These are phyloP conservation scores for Aspergillus indologenus DNA, from an alignment of 495 filamentous ascomycete genomes.

Conservation along the genomic window DNA sequence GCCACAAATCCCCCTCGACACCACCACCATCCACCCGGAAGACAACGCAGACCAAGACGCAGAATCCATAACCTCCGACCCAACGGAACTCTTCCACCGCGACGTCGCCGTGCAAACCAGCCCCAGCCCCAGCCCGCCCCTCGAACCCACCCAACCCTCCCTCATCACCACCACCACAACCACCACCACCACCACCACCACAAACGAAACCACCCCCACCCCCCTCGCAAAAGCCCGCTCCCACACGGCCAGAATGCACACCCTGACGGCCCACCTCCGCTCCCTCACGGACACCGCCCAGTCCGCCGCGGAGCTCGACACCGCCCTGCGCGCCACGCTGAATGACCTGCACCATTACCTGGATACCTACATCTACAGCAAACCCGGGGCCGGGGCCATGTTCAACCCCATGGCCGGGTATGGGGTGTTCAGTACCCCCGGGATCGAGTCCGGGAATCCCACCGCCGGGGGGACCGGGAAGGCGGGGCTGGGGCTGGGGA, in stretches of 20 bases:
- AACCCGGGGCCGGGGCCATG: slow-evolving; percentile 19
- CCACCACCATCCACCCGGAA: slow-evolving; percentile 22
- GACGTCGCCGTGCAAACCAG: slow-evolving; percentile 82
- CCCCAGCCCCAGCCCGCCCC: slow-evolving; percentile 24
- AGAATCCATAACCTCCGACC: slow-evolving; percentile 55
- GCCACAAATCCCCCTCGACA: slow-evolving; percentile 25
- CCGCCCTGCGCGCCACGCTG: slow-evolving; percentile 41
- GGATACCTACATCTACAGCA: slow-evolving; percentile 48
- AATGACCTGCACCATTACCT: slow-evolving; percentile 52
- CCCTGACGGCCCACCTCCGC: slow-evolving; percentile 49
- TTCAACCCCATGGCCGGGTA: slow-evolving; percentile 35
- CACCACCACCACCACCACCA: slow-evolving; percentile 21
- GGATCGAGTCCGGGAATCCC: slow-evolving; percentile 30
- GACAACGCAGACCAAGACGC: slow-evolving; percentile 42
- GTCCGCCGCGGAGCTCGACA: slow-evolving; percentile 41
- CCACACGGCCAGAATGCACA: slow-evolving; percentile 44
- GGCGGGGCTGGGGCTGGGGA: slow-evolving; percentile 33
- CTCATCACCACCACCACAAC: slow-evolving; percentile 9
- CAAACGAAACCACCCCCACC: neutral
- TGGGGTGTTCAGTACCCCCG: slow-evolving; percentile 29
- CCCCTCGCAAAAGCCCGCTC: slow-evolving; percentile 16
- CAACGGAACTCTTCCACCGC: slow-evolving; percentile 86
- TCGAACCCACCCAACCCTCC: slow-evolving; percentile 12
- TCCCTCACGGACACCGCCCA: slow-evolving; percentile 50
- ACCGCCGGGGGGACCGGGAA: slow-evolving; percentile 8